Evolutionary conservation across 208 protist genomes (phyloP).

Genomic region (Leishmania braziliensis): DNA sequence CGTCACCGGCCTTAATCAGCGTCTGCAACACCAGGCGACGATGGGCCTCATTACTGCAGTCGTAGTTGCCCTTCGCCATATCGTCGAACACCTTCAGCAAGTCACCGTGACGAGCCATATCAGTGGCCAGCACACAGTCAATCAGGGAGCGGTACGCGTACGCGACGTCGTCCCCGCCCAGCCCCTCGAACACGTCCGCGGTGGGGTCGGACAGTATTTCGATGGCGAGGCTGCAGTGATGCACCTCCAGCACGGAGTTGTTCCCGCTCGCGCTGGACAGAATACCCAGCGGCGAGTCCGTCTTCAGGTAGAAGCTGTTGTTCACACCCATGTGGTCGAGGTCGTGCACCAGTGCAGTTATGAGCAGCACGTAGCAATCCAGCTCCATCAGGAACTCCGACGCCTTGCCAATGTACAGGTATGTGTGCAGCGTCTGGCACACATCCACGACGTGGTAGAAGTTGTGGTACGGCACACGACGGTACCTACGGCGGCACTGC

Average conservation of each 20-base stretch:
- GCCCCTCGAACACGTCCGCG: slow-evolving; percentile 73
- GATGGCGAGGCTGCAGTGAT: slow-evolving; percentile 88
- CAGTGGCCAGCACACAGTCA: slow-evolving; percentile 85
- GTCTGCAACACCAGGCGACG: slow-evolving; percentile 52
- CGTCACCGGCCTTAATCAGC: slow-evolving; percentile 82
- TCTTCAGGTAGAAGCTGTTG: slow-evolving; percentile 92
- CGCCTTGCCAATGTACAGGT: slow-evolving; percentile 51
- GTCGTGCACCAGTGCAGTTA: slow-evolving; percentile 83
- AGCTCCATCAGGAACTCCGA: slow-evolving; percentile 67
- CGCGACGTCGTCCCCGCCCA: slow-evolving; percentile 41
- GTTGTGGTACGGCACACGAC: slow-evolving; percentile 88
- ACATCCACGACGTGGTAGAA: slow-evolving; percentile 89
- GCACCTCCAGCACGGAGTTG: slow-evolving; percentile 84
- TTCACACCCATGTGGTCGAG: slow-evolving; percentile 92
- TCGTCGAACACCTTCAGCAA: slow-evolving; percentile 38
- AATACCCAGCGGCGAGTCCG: slow-evolving; percentile 84
- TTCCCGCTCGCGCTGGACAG: slow-evolving; percentile 83
- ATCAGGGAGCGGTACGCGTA: slow-evolving; percentile 73
- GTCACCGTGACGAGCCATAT: slow-evolving; percentile 55
- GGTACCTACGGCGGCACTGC: slow-evolving; percentile 82
- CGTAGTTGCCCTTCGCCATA: slow-evolving; percentile 23
- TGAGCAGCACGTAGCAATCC: slow-evolving; percentile 81
- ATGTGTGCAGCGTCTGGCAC: slow-evolving; percentile 81
- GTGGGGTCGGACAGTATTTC: slow-evolving; percentile 82
- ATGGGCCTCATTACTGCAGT: slow-evolving; percentile 30